These are phyloP conservation scores for Euphorbia lathyris DNA, from an alignment of 345 rosid species.

Conservation along the genomic window DNA sequence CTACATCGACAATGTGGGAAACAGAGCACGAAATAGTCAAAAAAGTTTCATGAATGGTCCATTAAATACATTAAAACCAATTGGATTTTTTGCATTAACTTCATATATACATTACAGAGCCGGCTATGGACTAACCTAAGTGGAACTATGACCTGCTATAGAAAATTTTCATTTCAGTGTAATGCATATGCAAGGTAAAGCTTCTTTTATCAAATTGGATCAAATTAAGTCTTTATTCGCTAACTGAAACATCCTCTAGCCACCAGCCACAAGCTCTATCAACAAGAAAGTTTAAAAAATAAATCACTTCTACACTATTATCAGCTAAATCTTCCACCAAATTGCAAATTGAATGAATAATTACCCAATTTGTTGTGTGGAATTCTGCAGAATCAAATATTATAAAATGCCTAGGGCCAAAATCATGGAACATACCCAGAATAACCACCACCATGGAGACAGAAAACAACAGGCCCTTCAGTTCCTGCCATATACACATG, in stretches of 20 bases:
- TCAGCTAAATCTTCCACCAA: background rate
- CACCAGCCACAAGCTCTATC: background rate
- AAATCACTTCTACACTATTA: background rate
- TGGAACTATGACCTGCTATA: background rate
- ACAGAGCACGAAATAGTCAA: background rate
- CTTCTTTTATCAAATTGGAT: background rate
- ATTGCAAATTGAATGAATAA: background rate
- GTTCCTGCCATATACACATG: slow-evolving; percentile 87
- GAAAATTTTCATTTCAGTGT: background rate
- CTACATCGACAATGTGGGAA: too few relatives aligned
- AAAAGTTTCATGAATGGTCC: background rate
- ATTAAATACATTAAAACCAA: background rate
- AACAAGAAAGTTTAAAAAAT: background rate
- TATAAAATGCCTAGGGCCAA: background rate
- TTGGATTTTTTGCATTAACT: too few relatives aligned
- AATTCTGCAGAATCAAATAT: background rate
- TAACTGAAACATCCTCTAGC: background rate
- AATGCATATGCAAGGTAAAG: background rate
- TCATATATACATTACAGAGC: background rate
- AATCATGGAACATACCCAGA: slow-evolving; percentile 53
- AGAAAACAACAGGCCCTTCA: slow-evolving; percentile 86
- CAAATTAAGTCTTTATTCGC: background rate
- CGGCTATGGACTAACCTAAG: background rate
- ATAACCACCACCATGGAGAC: slow-evolving; percentile 94
- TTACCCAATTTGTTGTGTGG: background rate